Percentiles rank a stretch among this genome's conserved stretches.
Evolutionary conservation across 179 eudicot genomes (phyloP).

Genomic region (Drosera spatulata): DNA sequence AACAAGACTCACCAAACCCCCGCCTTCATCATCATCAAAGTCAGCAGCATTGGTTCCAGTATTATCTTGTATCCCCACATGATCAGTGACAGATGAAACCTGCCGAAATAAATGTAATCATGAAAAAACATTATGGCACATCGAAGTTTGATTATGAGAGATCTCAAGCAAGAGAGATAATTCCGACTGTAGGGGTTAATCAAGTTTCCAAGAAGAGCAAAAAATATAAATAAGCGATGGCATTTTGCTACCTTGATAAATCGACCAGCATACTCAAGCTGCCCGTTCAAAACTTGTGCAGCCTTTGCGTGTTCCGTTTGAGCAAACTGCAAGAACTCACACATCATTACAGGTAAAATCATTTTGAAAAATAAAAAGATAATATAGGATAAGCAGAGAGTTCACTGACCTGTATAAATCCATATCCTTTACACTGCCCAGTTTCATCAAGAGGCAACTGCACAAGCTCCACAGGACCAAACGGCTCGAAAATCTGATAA

Average conservation of each 20-base stretch:
- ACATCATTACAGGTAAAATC: conserved; percentile 4
- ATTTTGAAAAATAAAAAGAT: background rate
- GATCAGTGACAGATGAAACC: conserved; percentile 89
- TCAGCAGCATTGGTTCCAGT: conserved; percentile 63
- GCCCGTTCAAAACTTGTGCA: conserved; percentile 71
- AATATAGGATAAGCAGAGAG: background rate
- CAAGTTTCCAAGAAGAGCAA: background rate
- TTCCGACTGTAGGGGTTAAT: background rate
- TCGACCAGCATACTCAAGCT: conserved; percentile 88
- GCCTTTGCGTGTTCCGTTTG: conserved; percentile 83
- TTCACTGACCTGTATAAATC: conserved; percentile 77
- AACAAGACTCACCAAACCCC: conserved; percentile 72
- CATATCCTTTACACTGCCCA: conserved; percentile 92
- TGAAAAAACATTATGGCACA: background rate
- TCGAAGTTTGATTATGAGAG: background rate
- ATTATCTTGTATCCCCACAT: conserved; percentile 49
- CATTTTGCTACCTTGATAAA: conserved; percentile 49
- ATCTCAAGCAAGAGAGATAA: background rate
- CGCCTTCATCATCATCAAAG: conserved; percentile 89
- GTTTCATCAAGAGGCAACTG: conserved; percentile 84
- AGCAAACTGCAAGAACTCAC: conserved; percentile 48
- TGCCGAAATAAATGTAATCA: conserved; percentile 7
- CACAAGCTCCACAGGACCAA: conserved; percentile 90
- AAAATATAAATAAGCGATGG: too few relatives aligned
- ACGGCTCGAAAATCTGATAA: conserved; percentile 76